phyloP scores from a whole-genome alignment of 2,329 filamentous ascomycete genomes.

The Drechslerella dactyloides region DNA sequence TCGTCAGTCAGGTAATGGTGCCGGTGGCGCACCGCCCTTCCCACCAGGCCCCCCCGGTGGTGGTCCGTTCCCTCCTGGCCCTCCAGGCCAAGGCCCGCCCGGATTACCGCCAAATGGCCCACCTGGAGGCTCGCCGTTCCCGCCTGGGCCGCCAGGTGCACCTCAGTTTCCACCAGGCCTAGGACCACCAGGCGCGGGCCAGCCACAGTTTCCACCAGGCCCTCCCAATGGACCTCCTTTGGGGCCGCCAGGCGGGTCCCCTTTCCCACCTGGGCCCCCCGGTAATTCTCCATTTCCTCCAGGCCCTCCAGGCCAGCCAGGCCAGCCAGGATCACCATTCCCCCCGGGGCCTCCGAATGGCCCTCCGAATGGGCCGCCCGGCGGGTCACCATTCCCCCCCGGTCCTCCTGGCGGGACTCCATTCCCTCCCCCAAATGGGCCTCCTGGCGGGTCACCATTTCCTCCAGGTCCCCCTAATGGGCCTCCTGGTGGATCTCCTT shows the following conservation, averaged over 20 bases:
- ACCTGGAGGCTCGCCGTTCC: conserved; percentile 2
- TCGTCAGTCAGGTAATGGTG: neutral
- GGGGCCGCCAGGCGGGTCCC: neutral
- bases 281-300: neutral
- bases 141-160: neutral
- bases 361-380: neutral
- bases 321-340: neutral
- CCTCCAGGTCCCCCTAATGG: neutral
- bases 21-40: neutral
- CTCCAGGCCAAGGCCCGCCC: neutral
- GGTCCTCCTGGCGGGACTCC: neutral
- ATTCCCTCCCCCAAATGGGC: neutral
- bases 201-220: neutral
- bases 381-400: neutral
- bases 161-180: neutral
- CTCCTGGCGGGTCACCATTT: neutral
- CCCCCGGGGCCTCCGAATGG: neutral
- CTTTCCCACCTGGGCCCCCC: neutral
- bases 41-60: neutral
- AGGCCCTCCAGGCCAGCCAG: neutral
- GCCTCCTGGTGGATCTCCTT: neutral
- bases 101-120: neutral
- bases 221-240: neutral
- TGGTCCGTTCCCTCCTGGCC: neutral
- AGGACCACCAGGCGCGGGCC: too few relatives aligned